Evolutionary conservation across 495 filamentous ascomycete genomes (phyloP).

Genomic region (Hapsidospora chrysogenum): DNA sequence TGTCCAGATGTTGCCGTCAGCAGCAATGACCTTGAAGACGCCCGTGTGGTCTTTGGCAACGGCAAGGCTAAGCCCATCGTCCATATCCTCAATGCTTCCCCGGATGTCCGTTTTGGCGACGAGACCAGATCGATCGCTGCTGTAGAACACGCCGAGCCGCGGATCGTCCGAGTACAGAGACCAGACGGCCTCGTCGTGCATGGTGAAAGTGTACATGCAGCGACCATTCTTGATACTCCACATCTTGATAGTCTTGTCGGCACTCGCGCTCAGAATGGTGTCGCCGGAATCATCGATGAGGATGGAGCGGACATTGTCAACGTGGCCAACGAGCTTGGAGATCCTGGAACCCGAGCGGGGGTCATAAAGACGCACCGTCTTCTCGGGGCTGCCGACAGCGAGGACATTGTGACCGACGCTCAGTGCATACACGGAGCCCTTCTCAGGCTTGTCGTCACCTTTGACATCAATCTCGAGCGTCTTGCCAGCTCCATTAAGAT

Average conservation of each 20-base stretch:
- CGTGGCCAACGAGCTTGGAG: conserved; percentile 96
- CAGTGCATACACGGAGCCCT: conserved; percentile 89
- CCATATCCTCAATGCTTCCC: conserved; percentile 50
- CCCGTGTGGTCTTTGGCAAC: conserved; percentile 82
- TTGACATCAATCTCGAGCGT: conserved; percentile 69
- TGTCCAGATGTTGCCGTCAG: conserved; percentile 78
- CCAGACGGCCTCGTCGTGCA: conserved; percentile 98
- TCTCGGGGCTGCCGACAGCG: conserved; percentile 88
- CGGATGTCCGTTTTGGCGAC: conserved; percentile 89
- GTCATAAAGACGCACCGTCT: conserved; percentile 87
- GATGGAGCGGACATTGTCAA: conserved; percentile 83
- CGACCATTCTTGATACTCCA: conserved; percentile 91
- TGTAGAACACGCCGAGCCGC: conserved; percentile 77
- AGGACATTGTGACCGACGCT: conserved; percentile 55
- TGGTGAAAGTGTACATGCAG: conserved; percentile 93
- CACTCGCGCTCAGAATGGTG: conserved; percentile 85
- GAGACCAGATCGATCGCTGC: conserved; percentile 75
- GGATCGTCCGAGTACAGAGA: conserved; percentile 83
- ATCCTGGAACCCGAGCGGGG: conserved; percentile 74
- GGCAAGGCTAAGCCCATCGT: conserved; percentile 79
- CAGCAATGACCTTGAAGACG: conserved; percentile 68
- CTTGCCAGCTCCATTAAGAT: conserved; percentile 73
- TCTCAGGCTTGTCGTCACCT: conserved; percentile 63
- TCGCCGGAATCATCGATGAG: conserved; percentile 77
- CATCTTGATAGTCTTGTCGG: conserved; percentile 92